phyloP scores from a whole-genome alignment of 106 monocot species.

The Vanilla planifolia region DNA sequence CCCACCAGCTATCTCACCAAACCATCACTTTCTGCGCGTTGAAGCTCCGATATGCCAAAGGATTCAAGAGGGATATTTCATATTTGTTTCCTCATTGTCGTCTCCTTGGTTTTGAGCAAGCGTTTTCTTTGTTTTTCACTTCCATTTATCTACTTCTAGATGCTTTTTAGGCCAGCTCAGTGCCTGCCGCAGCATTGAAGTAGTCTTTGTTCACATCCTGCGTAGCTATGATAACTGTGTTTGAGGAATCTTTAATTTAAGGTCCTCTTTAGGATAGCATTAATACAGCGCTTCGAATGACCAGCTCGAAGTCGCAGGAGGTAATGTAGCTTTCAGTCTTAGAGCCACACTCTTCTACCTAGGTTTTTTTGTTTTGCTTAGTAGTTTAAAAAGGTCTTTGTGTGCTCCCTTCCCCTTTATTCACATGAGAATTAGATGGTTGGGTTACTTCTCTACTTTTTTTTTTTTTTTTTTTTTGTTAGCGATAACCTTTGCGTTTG shows the following conservation, averaged over 20 bases:
- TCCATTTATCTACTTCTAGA: background rate
- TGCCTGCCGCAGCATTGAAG: background rate
- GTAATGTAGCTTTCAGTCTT: background rate
- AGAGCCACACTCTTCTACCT: background rate
- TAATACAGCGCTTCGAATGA: background rate
- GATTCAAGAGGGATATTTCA: background rate
- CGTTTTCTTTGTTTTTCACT: background rate
- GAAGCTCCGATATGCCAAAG: background rate
- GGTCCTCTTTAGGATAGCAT: background rate
- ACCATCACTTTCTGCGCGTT: background rate
- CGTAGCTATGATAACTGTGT: background rate
- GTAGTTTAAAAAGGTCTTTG: background rate
- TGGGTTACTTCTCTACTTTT: too few species aligned
- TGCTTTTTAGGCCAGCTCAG: background rate
- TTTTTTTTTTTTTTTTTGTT: too few species aligned
- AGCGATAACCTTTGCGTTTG: too few species aligned
- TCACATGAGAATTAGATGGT: background rate
- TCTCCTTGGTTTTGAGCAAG: background rate
- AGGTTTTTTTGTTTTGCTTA: background rate
- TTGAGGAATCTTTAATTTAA: background rate
- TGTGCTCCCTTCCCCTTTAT: background rate
- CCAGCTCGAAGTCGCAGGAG: background rate
- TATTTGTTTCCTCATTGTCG: background rate
- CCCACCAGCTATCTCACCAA: constrained; percentile 6
- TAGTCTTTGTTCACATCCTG: background rate